phyloP scores from a whole-genome alignment of 2,329 filamentous ascomycete genomes.

The Colletotrichum liaoningense region DNA sequence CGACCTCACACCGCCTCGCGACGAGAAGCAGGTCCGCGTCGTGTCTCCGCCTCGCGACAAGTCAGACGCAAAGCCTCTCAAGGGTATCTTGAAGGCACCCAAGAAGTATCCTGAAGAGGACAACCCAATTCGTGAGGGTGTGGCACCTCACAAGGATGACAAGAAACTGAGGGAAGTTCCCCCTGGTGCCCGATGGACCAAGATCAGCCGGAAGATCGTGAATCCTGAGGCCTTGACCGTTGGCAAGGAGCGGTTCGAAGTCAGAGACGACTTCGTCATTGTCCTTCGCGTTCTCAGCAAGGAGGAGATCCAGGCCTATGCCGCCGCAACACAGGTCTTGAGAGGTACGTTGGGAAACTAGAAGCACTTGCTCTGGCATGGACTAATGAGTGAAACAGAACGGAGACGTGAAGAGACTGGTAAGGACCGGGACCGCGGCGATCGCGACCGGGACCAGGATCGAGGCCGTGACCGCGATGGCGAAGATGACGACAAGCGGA shows the following conservation, averaged over 20 bases:
- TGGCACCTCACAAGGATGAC: constrained; percentile 92
- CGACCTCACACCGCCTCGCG: constrained; percentile 45
- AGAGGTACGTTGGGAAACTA: constrained; percentile 69
- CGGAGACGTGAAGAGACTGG: constrained; percentile 47
- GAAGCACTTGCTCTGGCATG: background rate
- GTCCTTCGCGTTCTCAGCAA: constrained; percentile 87
- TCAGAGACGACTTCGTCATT: constrained; percentile 93
- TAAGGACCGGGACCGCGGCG: constrained; percentile 44
- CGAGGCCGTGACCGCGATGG: constrained; percentile 42
- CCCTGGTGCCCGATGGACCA: constrained; percentile 88
- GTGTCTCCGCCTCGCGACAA: constrained; percentile 76
- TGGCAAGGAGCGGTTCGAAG: constrained; percentile 91
- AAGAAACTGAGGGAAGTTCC: constrained; percentile 78
- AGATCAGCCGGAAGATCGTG: constrained; percentile 88
- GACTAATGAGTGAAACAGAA: constrained; percentile 39
- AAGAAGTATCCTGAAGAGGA: constrained; percentile 90
- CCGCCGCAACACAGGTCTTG: constrained; percentile 82
- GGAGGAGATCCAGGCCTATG: constrained; percentile 91
- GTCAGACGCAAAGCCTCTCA: constrained; percentile 76
- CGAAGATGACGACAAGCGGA: constrained; percentile 40
- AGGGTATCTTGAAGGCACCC: constrained; percentile 87
- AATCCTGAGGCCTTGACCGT: constrained; percentile 88
- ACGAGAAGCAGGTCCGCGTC: constrained; percentile 69
- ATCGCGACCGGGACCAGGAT: constrained; percentile 41
- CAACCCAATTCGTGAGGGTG: constrained; percentile 86